Evolutionary conservation across 1,284 basidiomycete species (phyloP), one percentile per base, ranked within the genome.

Genomic region (Moesziomyces parantarcticus): DNA sequence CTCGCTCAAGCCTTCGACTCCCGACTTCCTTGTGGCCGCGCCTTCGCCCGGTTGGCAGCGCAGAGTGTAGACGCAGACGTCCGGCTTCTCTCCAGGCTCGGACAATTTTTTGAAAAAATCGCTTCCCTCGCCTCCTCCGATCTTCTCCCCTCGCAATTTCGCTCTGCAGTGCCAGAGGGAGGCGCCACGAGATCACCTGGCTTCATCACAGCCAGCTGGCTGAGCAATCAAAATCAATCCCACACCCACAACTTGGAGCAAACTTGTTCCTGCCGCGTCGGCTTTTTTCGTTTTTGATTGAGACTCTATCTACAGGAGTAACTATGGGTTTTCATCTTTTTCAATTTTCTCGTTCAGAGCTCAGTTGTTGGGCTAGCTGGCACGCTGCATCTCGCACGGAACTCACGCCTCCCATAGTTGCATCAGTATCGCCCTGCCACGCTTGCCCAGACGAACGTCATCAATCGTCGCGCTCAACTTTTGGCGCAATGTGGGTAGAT

Each of bases 141-240:
- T 45, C 43, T 45, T 45, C 23, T 22, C 41, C n/a, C n/a, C 20
- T 21, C 23, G 3, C 5, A 1, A 2, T 13, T 42, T 42, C 5
- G 8, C 13, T 42, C 10, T 18, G n/a, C 41, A 42, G 41, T 21
- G 9, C 3, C n/a, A 14, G 39, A n/a, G 39, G 11, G n/a, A 40
- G 39, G 63, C 58, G 58, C 63, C 53, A 57, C 58, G 57, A 66
- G 58, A 66, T 66, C 63, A 66, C 63, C 59, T 41, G 53, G 55
- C 55, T 54, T 50, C 42, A 36, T 26, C 42, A 36, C 36, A 48
- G 23, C 22, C 22, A n/a, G 16, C 32, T 14, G 29, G 25, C 42
- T 50, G 34, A 49, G 40, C 36, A 39, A 39, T 39, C 14, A 39
- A 39, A 16, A 39, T 39, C 29, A 16, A 39, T 39, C 29, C 29